Conservation (phyloP, 2,329 filamentous ascomycete species). For the Fusarium aywerte region DNA sequence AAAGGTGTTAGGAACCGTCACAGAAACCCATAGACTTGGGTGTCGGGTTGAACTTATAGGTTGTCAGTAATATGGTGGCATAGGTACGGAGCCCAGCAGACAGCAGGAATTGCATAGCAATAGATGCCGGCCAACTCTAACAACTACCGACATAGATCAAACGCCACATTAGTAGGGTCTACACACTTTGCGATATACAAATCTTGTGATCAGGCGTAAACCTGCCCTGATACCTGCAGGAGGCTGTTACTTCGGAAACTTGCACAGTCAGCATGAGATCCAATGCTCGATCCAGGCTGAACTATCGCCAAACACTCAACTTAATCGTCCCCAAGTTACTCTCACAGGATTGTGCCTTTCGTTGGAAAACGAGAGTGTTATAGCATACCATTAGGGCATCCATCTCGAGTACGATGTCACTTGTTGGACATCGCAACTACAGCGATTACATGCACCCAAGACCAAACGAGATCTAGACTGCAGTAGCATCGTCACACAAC, state of each 20-base stretch:
- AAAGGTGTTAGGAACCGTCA: neutral
- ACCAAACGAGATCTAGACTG: neutral
- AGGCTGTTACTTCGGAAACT: neutral
- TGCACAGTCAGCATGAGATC: neutral
- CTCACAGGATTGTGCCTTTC: neutral
- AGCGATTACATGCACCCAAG: neutral
- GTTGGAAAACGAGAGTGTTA: neutral
- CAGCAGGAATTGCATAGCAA: neutral
- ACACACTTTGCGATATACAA: neutral
- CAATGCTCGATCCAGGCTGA: neutral
- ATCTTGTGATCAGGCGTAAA: neutral
- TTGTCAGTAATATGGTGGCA: neutral
- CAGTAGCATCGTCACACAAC: neutral
- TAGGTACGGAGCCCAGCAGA: too few species aligned
- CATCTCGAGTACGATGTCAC: too few species aligned
- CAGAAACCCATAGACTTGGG: neutral
- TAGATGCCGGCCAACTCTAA: neutral
- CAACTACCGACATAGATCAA: neutral
- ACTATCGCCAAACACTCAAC: neutral
- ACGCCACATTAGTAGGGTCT: neutral
- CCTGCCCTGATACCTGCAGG: neutral
- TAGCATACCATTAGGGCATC: too few species aligned
- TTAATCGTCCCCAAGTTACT: neutral
- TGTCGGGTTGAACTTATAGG: neutral
- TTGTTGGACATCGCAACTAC: neutral